A percentile compares a stretch with the other conserved stretches of the same genome.
phyloP scores from a whole-genome alignment of 1,284 basidiomycete species.

The Retiboletus flavoniger region DNA sequence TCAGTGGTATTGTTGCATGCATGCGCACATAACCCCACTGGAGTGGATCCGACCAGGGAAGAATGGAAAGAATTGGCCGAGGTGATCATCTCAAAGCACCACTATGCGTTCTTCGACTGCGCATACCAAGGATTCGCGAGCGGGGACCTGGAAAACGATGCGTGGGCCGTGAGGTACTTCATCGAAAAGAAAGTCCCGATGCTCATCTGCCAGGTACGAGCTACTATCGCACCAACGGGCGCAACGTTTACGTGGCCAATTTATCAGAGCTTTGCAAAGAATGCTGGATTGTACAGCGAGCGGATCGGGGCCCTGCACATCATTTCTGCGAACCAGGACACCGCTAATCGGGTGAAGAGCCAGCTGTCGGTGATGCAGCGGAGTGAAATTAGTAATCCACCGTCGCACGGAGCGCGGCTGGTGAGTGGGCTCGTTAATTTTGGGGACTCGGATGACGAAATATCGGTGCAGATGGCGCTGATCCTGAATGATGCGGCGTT shows the following conservation, averaged over 20 bases:
- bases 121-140: constrained; percentile 95
- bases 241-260: constrained; percentile 13
- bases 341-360: constrained; percentile 72
- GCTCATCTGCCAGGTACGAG: constrained; percentile 81
- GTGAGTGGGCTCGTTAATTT: constrained; percentile 43
- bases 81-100: constrained; percentile 71
- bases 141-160: constrained; percentile 77
- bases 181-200: constrained; percentile 71
- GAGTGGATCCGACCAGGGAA: constrained; percentile 87
- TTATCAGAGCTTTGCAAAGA: constrained; percentile 89
- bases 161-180: constrained; percentile 77
- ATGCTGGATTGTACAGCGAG: constrained; percentile 92
- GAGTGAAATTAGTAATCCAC: constrained; percentile 93
- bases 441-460: neutral
- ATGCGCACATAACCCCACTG: constrained; percentile 95
- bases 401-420: constrained; percentile 85
- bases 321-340: constrained; percentile 59
- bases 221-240: neutral
- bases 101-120: constrained; percentile 93
- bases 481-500: constrained; percentile 73
- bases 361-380: constrained; percentile 87
- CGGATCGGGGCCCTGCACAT: constrained; percentile 86
- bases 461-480: constrained; percentile 57
- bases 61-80: constrained; percentile 87
- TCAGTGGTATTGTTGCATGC: constrained; percentile 91